These are phyloP conservation scores for Metschnikowia similis DNA, from an alignment of 805 yeast species.

Conservation along the genomic window DNA sequence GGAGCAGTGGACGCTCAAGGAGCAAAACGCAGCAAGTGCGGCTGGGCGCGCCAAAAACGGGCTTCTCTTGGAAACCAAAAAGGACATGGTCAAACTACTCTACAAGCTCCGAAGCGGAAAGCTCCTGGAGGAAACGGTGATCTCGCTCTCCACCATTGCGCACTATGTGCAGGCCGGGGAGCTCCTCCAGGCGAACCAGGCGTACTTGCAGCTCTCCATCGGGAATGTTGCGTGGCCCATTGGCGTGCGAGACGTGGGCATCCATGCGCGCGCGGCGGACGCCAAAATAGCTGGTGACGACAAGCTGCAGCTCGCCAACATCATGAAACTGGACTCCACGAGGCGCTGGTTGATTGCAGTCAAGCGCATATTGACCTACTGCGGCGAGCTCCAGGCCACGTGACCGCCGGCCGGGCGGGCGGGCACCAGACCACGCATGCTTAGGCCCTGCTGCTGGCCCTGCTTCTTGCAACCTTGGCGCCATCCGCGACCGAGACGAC, in stretches of 20 bases:
- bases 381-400: slow-evolving; percentile 8
- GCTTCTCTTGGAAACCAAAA: slow-evolving; percentile 32
- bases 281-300: slow-evolving; percentile 50
- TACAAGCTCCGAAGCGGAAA: slow-evolving; percentile 32
- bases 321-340: slow-evolving; percentile 74
- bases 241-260: slow-evolving; percentile 75
- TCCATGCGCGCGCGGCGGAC: slow-evolving; percentile 69
- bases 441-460: too few species aligned
- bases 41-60: neutral
- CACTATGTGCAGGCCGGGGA: slow-evolving; percentile 55
- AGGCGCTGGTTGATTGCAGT: slow-evolving; percentile 72
- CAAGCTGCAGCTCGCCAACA: slow-evolving; percentile 50
- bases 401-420: too few species aligned
- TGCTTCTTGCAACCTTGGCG: too few species aligned
- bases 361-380: slow-evolving; percentile 58
- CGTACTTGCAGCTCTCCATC: slow-evolving; percentile 70
- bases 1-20: slow-evolving; percentile 35
- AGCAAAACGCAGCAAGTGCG: neutral
- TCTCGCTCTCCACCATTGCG: slow-evolving; percentile 56
- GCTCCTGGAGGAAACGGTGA: slow-evolving; percentile 44
- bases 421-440: too few species aligned
- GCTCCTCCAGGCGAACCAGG: slow-evolving; percentile 54
- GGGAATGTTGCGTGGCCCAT: slow-evolving; percentile 94
- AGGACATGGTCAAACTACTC: slow-evolving; percentile 49
- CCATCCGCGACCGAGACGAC: too few species aligned